Evolutionary conservation across 192 early-diverging fungal species (phyloP).

Genomic region (Linnemannia exigua): DNA sequence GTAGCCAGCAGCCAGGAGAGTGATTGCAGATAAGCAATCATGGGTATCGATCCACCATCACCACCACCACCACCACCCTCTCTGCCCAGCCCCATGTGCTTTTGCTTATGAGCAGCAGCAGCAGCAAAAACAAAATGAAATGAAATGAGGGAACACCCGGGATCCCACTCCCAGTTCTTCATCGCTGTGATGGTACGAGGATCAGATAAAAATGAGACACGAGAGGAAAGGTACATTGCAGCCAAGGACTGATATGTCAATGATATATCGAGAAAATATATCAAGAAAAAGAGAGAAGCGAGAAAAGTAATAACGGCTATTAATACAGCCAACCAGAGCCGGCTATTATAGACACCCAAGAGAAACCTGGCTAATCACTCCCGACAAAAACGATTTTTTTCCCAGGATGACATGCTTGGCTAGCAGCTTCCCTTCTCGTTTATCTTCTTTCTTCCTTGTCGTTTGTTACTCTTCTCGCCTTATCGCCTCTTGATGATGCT

Average conservation of each 20-base stretch:
- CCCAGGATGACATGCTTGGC: constrained; percentile 8
- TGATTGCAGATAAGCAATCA: neutral
- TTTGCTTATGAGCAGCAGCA: neutral
- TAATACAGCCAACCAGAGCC: constrained; percentile 9
- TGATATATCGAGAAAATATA: neutral
- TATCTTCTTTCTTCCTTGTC: neutral
- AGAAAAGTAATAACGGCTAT: neutral
- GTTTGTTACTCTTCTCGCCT: neutral
- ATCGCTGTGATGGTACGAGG: neutral
- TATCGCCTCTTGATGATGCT: neutral
- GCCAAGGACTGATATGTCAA: neutral
- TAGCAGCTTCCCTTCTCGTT: neutral
- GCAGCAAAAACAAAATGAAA: neutral
- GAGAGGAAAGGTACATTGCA: neutral
- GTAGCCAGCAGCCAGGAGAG: neutral
- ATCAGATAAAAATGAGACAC: neutral
- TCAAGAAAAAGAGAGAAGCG: too few relatives aligned
- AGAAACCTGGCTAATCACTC: constrained; percentile 4
- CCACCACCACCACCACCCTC: neutral
- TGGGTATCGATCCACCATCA: neutral
- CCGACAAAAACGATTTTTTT: constrained; percentile 2
- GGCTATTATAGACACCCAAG: neutral
- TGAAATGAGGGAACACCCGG: neutral
- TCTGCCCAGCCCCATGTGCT: neutral
- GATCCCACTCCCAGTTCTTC: neutral